Conservation (phyloP, 2,329 filamentous ascomycete species). For the Pseudogymnoascus sp. region DNA sequence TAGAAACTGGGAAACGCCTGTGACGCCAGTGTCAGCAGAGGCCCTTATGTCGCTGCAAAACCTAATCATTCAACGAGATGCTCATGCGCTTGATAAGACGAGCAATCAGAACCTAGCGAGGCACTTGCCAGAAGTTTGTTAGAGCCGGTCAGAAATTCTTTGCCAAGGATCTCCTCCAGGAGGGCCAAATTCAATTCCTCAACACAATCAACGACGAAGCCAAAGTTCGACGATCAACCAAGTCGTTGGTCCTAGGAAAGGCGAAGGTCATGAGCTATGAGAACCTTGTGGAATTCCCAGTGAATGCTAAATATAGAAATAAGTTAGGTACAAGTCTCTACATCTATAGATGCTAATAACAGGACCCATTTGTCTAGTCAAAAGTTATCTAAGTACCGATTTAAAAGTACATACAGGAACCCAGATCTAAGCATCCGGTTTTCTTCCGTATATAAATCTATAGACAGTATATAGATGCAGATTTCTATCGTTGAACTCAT, state of each 20-base stretch:
- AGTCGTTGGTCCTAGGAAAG: constrained; percentile 17
- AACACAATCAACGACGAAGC: constrained; percentile 20
- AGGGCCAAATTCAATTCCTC: background rate
- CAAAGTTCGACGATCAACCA: constrained; percentile 18
- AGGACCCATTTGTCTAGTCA: no score
- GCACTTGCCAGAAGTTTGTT: background rate
- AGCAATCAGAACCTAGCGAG: background rate
- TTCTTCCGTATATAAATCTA: no score
- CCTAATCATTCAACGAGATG: background rate
- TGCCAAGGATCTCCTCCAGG: background rate
- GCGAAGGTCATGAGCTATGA: constrained; percentile 29
- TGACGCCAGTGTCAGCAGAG: background rate
- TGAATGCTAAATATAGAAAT: no score
- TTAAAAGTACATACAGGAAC: no score
- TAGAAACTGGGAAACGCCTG: no score
- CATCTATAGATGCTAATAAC: no score
- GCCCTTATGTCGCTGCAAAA: background rate
- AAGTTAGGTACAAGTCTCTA: no score
- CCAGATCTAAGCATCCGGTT: no score
- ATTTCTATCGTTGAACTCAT: background rate
- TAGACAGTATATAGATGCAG: no score
- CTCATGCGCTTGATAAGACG: no score
- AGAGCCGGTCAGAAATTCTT: background rate
- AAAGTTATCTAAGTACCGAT: no score
- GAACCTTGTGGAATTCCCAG: constrained; percentile 22